Base-by-base conservation (phyloP, 73 alveolate genomes). In the Paraurostyla sp. region DNA sequence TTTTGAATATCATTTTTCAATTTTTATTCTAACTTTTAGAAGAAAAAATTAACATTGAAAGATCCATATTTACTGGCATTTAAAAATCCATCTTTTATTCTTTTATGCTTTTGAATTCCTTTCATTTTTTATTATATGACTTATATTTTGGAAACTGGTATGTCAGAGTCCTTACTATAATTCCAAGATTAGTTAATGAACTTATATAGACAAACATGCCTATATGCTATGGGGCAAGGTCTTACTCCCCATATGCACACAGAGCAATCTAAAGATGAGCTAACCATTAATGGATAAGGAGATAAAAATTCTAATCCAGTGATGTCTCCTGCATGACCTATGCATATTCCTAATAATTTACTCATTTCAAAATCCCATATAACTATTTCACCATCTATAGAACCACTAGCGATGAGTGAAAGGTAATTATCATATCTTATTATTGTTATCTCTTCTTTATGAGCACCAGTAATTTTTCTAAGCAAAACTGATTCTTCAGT, bases 291-390 rank as follows among this genome's bases (percentile, higher is more conserved):
- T 1, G 99, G 98, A 88, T 96, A 96, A 48, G 99, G 98, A 54
- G 94, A 95, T 16, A 95, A 56, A 91, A 97, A 97, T 81, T 95
- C 96, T 40, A 97, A 60, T 49, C 89, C 85, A 18, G 91, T 71
- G 22, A 89, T 93, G 82, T 94, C 98, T 46, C 84, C 82, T 63
- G 91, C 68, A 69, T 93, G 96, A 80, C 88, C 98, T 48, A 83
- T 82, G 42, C 92, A 93, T 45, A 97, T 93, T 68, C 97, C 99
- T 60, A 95, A 97, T 2, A 97, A 78, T 86, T 97, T 97, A 13
- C 97, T 89, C 92, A 93, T 96, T 91, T 97, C 99, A 91, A 97
- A 97, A 81, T 97, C 99, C 98, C 99, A 97, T 9, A 97, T 84
- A 50, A 97, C 96, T 0, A 97, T 92, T 49, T 85, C 85, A 29